Evolutionary conservation across 2,329 filamentous ascomycete species (phyloP).

Genomic region (Parastagonospora avenae): DNA sequence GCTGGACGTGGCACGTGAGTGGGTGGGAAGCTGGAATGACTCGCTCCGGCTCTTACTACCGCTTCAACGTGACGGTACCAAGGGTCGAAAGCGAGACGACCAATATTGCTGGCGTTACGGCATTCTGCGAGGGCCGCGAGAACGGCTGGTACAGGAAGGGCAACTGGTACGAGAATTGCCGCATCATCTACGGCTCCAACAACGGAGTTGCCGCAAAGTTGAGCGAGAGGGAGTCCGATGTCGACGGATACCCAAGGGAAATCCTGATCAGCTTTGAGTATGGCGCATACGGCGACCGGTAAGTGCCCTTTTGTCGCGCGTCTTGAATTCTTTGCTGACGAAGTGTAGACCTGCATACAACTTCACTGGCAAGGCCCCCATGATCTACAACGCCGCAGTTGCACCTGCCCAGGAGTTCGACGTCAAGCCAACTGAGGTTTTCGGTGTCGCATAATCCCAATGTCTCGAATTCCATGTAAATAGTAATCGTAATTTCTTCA

Average conservation of each 20-base stretch:
- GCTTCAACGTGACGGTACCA: conserved; percentile 29
- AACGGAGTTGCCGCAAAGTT: conserved; percentile 22
- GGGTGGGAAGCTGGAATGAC: conserved; percentile 23
- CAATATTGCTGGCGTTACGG: conserved; percentile 12
- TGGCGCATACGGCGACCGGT: conserved; percentile 12
- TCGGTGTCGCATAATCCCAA: conserved; percentile 2
- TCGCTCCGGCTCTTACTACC: conserved; percentile 24
- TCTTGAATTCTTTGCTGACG: background rate
- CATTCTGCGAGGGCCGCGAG: conserved; percentile 23
- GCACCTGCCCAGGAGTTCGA: conserved; percentile 17
- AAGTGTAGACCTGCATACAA: conserved; percentile 20
- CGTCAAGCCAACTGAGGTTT: conserved; percentile 18
- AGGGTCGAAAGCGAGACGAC: conserved; percentile 6
- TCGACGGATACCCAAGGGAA: conserved; percentile 9
- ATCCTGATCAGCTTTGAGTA: conserved; percentile 15
- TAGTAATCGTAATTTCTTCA: too few species aligned
- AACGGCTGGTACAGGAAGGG: conserved; percentile 11
- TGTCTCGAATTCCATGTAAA: too few species aligned
- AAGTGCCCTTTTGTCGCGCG: background rate
- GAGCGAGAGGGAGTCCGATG: conserved; percentile 2
- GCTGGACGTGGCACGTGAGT: conserved; percentile 26
- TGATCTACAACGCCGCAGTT: conserved; percentile 22
- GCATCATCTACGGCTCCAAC: conserved; percentile 20
- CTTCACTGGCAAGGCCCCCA: conserved; percentile 16
- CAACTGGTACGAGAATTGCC: conserved; percentile 11